These are phyloP conservation scores for Kewa caespitosa DNA, from an alignment of 179 eudicot genomes.

Conservation along the genomic window DNA sequence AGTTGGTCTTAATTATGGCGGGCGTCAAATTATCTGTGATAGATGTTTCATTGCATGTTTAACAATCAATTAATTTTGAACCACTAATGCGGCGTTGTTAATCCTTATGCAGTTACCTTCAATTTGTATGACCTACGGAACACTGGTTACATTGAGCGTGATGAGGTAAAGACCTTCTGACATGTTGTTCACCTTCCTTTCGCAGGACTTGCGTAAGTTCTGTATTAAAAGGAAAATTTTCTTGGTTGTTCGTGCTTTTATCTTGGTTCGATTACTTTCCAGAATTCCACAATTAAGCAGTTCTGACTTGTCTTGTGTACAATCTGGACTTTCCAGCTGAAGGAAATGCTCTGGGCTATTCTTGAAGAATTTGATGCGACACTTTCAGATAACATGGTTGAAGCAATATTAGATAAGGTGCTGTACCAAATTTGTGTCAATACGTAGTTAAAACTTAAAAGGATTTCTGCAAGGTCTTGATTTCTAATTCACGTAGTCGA, in stretches of 20 bases:
- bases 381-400: conserved; percentile 51
- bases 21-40: neutral
- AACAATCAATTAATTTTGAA: neutral
- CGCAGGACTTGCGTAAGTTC: too few relatives aligned
- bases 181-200: neutral
- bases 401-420: conserved; percentile 74
- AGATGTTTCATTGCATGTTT: neutral
- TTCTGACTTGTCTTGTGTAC: conserved; percentile 6
- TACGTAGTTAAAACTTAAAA: too few relatives aligned
- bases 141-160: conserved; percentile 65
- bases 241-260: neutral
- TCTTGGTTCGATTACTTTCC: neutral
- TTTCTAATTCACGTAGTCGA: too few relatives aligned
- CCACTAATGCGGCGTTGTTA: neutral
- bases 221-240: neutral
- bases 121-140: conserved; percentile 51
- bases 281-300: neutral
- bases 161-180: conserved; percentile 38
- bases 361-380: conserved; percentile 49
- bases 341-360: conserved; percentile 63
- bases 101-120: conserved; percentile 56
- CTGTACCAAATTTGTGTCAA: too few relatives aligned
- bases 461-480: too few relatives aligned
- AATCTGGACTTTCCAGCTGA: conserved; percentile 41
- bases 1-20: neutral